Conservation (phyloP, 1,284 basidiomycete genomes). For the Binderoboletus segoi region DNA sequence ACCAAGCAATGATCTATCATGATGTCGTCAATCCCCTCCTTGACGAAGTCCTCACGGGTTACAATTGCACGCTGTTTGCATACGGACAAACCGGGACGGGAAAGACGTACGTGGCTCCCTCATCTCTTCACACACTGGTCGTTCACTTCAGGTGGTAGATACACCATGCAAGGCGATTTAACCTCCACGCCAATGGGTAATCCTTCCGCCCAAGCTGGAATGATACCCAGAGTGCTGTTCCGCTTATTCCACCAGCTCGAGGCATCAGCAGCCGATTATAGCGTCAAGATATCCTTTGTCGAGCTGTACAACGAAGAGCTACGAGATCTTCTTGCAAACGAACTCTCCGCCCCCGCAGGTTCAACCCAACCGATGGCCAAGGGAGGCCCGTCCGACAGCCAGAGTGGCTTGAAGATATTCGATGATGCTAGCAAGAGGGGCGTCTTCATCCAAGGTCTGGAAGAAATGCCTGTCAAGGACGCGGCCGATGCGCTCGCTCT, state of each 20-base stretch:
- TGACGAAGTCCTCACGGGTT: slow-evolving; percentile 91
- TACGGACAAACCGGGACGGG: slow-evolving; percentile 99
- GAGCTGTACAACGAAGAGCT: slow-evolving; percentile 99
- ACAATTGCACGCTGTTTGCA: slow-evolving; percentile 98
- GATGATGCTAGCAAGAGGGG: slow-evolving; percentile 89
- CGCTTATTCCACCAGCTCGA: slow-evolving; percentile 92
- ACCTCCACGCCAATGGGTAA: slow-evolving; percentile 82
- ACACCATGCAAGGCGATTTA: slow-evolving; percentile 95
- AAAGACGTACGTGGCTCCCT: slow-evolving; percentile 83
- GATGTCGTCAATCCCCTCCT: slow-evolving; percentile 94
- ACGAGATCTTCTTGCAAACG: slow-evolving; percentile 85
- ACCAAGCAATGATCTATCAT: slow-evolving; percentile 93
- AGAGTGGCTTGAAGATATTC: slow-evolving; percentile 81
- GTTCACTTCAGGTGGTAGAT: slow-evolving; percentile 47
- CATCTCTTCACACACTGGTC: slow-evolving; percentile 2
- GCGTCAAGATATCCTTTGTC: slow-evolving; percentile 93
- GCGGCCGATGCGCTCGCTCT: slow-evolving; percentile 85
- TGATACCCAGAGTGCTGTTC: slow-evolving; percentile 96
- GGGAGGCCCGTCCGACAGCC: slow-evolving; percentile 44
- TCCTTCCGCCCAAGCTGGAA: slow-evolving; percentile 89
- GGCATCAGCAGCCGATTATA: slow-evolving; percentile 76
- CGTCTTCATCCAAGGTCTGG: slow-evolving; percentile 92
- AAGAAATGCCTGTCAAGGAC: slow-evolving; percentile 86
- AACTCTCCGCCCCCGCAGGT: slow-evolving; percentile 64
- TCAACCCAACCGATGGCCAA: slow-evolving; percentile 73